Percentiles rank a stretch among this genome's conserved stretches.
These are phyloP conservation scores for Albophoma yamanashiensis DNA, from an alignment of 2,329 filamentous ascomycete genomes.

Conservation along the genomic window DNA sequence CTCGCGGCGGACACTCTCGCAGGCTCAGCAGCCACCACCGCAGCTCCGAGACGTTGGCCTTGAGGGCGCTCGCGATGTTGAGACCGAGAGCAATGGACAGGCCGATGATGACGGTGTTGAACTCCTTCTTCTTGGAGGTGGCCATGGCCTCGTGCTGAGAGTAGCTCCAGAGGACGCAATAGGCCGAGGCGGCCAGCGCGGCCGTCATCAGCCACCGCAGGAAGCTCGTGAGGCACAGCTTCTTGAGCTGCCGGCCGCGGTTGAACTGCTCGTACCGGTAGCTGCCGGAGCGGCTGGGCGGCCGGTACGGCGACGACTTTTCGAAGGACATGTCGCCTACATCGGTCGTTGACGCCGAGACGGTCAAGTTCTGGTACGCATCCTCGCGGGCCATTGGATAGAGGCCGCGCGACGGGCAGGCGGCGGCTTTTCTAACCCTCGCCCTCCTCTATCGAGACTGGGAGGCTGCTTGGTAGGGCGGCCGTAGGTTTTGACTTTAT, in stretches of 20 bases:
- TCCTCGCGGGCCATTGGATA: neutral
- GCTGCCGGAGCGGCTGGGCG: conserved; percentile 1
- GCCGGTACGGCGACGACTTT: neutral
- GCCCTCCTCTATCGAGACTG: too few relatives aligned
- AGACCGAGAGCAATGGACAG: conserved; percentile 30
- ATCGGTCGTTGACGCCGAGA: neutral
- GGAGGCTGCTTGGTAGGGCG: neutral
- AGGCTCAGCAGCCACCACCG: conserved; percentile 34
- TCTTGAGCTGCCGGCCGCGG: conserved; percentile 9
- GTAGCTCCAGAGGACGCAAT: conserved; percentile 17
- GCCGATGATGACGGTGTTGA: conserved; percentile 32
- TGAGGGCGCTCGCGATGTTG: conserved; percentile 29
- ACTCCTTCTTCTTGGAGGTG: conserved; percentile 24
- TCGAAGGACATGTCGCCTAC: neutral
- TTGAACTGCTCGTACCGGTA: conserved; percentile 11
- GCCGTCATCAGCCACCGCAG: conserved; percentile 18
- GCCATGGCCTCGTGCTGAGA: conserved; percentile 16
- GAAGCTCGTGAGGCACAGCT: conserved; percentile 7
- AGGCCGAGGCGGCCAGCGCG: conserved; percentile 15
- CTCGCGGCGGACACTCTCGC: conserved; percentile 22
- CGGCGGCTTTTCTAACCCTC: too few relatives aligned
- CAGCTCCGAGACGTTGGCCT: conserved; percentile 30
- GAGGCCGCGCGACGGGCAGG: too few relatives aligned
- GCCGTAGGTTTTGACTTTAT: neutral
- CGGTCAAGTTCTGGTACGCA: neutral